Evolutionary conservation across 2,329 filamentous ascomycete genomes (phyloP).

Genomic region (Neoascochyta sp.): DNA sequence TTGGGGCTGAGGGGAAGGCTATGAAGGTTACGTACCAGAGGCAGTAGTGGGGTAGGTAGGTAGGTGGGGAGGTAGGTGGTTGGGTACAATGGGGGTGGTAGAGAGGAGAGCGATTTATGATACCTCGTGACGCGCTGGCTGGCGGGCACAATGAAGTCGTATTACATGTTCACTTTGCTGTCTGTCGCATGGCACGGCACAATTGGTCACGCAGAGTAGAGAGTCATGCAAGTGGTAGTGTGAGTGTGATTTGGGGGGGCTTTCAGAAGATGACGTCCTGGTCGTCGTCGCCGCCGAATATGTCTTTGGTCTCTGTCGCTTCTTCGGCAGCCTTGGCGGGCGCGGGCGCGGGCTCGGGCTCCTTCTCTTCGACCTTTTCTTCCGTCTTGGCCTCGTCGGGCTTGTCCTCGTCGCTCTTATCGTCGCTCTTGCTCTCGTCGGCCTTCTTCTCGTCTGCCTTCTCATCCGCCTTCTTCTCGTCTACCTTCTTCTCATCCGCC

Average conservation of each 20-base stretch:
- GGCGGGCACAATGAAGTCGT: slow-evolving; percentile 5
- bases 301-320: slow-evolving; percentile 53
- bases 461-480: no score
- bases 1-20: slow-evolving; percentile 69
- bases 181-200: slow-evolving; percentile 1
- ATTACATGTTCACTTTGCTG: background rate
- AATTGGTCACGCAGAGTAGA: slow-evolving; percentile 1
- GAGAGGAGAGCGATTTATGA: slow-evolving; percentile 24
- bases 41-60: slow-evolving; percentile 52
- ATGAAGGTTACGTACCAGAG: slow-evolving; percentile 97
- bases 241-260: background rate
- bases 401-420: no score
- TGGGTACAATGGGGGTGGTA: slow-evolving; percentile 7
- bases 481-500: no score
- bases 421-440: no score
- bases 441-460: no score
- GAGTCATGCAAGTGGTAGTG: background rate
- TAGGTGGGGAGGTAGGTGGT: slow-evolving; percentile 5
- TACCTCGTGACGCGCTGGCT: no score
- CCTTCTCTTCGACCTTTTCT: no score
- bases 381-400: no score
- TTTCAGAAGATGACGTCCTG: slow-evolving; percentile 78
- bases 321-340: slow-evolving; percentile 27
- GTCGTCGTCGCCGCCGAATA: slow-evolving; percentile 72
- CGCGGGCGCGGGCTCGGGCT: no score